phyloP scores from a whole-genome alignment of 192 early-diverging fungal genomes.

The Backusella westeae region DNA sequence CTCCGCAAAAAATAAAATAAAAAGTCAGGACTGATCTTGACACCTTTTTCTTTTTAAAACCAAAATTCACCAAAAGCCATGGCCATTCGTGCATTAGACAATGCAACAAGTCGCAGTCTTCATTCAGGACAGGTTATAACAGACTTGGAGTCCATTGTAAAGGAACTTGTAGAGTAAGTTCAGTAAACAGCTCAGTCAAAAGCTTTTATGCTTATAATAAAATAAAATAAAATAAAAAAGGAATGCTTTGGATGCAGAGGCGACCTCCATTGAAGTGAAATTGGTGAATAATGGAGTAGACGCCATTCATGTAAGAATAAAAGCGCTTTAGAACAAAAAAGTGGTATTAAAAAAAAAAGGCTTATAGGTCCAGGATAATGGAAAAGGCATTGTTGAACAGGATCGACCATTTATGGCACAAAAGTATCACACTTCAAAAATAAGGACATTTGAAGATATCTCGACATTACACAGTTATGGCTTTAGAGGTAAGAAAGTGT shows the following conservation, averaged over 20 bases:
- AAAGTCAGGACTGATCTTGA: neutral
- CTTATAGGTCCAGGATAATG: conserved; percentile 38
- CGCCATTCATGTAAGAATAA: conserved; percentile 28
- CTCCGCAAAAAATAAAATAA: neutral
- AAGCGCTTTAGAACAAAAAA: neutral
- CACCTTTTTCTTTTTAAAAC: neutral
- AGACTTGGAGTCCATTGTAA: conserved; percentile 31
- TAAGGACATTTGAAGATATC: conserved; percentile 33
- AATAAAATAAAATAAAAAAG: conserved; percentile 23
- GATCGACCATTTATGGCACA: conserved; percentile 37
- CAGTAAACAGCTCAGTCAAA: neutral
- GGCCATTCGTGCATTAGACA: conserved; percentile 20
- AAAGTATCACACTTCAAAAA: conserved; percentile 39
- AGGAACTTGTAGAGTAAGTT: conserved; percentile 41
- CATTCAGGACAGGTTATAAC: conserved; percentile 42
- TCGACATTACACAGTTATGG: conserved; percentile 31
- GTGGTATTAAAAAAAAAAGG: neutral
- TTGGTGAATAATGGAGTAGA: conserved; percentile 35
- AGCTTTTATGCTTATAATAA: neutral
- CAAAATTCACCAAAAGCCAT: neutral
- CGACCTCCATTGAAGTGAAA: conserved; percentile 36
- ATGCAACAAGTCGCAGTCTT: conserved; percentile 24
- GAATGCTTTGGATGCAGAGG: conserved; percentile 40
- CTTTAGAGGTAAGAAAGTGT: conserved; percentile 27
- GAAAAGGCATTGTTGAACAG: conserved; percentile 31